These are phyloP conservation scores for Quercus phellos DNA, from an alignment of 331 rosid species.

Conservation along the genomic window DNA sequence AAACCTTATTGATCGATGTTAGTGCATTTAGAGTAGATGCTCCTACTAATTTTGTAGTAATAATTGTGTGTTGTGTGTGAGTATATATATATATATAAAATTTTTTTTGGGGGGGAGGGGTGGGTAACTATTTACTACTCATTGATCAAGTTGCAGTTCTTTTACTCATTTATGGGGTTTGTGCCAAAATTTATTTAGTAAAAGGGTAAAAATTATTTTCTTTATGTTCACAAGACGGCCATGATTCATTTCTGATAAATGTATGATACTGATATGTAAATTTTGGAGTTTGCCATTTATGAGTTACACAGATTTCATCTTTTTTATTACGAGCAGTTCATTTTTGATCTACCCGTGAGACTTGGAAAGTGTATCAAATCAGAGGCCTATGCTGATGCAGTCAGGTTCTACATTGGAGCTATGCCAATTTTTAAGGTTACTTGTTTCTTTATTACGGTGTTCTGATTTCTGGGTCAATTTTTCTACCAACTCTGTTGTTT, in stretches of 20 bases:
- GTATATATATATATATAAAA: neutral
- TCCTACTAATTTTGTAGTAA: neutral
- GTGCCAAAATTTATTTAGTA: neutral
- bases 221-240: neutral
- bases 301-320: conserved; percentile 19
- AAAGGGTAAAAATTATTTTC: neutral
- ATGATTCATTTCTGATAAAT: neutral
- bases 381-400: conserved; percentile 87
- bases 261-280: neutral
- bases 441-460: conserved; percentile 7
- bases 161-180: neutral
- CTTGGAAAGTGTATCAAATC: conserved; percentile 82
- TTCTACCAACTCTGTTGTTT: conserved; percentile 6
- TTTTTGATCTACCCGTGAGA: conserved; percentile 90
- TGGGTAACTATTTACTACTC: neutral
- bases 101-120: neutral
- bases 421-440: conserved; percentile 85
- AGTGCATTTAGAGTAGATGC: neutral
- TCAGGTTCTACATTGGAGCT: conserved; percentile 85
- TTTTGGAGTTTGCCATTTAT: conserved; percentile 2
- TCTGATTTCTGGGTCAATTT: conserved; percentile 21
- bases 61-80: neutral
- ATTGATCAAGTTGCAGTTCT: conserved; percentile 1
- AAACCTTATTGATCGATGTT: neutral
- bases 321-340: conserved; percentile 63